Conservation (phyloP, 306 rosid species). For the Cyamopsis tetragonoloba region DNA sequence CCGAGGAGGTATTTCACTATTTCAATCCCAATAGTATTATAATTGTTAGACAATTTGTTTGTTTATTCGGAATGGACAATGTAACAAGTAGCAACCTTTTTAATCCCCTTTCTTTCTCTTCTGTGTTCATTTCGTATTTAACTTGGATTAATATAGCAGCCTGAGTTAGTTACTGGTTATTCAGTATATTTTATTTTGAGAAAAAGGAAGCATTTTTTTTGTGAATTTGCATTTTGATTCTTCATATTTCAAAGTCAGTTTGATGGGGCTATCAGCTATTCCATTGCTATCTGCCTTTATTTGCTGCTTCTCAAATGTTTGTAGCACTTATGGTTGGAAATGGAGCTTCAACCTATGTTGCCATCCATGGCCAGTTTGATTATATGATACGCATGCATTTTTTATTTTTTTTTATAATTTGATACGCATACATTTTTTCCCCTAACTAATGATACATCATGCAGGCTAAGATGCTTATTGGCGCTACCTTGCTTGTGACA, state of each 20-base stretch:
- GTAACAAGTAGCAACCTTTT: no score
- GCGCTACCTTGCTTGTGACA: constrained; percentile 76
- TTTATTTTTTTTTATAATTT: not conserved
- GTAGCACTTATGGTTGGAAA: not conserved
- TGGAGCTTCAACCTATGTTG: not conserved
- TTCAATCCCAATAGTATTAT: not conserved
- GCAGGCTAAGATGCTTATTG: constrained; percentile 88
- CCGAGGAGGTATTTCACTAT: constrained; percentile 48
- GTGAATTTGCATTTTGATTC: not conserved
- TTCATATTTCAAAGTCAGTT: constrained; percentile 6
- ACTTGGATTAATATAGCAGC: not conserved
- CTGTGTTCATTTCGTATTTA: no score
- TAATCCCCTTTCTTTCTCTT: not conserved
- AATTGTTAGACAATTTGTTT: no score
- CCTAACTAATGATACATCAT: constrained; percentile 22
- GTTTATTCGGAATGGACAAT: no score
- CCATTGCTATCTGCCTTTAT: not conserved
- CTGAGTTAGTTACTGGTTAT: not conserved
- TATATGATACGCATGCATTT: constrained; percentile 3
- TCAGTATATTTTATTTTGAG: not conserved
- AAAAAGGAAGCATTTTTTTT: not conserved
- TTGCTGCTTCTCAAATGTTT: not conserved
- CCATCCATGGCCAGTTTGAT: not conserved
- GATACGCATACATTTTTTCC: constrained; percentile 17
- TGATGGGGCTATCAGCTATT: not conserved